Percentiles rank a stretch among this genome's conserved stretches.
These are phyloP conservation scores for Potentilla sterilis DNA, from an alignment of 306 rosid genomes.

Conservation along the genomic window DNA sequence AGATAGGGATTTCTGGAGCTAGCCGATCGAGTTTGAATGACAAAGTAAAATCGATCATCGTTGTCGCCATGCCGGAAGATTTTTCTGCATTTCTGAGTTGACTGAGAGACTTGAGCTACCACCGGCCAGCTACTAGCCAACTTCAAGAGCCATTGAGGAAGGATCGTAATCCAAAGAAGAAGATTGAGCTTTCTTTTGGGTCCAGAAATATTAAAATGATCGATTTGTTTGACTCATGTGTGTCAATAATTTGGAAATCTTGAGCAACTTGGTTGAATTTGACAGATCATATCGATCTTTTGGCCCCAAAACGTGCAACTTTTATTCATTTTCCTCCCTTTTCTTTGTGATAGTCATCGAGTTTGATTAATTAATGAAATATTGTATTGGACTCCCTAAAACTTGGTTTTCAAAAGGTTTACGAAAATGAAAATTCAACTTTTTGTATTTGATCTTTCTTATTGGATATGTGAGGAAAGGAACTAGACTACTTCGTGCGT, in stretches of 20 bases:
- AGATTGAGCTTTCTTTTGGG: constrained; percentile 5
- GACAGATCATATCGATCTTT: not conserved
- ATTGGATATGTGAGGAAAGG: not conserved
- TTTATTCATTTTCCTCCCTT: not conserved
- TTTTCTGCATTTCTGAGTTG: not conserved
- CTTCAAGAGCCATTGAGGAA: not conserved
- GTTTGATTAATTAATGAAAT: not conserved
- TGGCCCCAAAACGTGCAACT: constrained; percentile 6
- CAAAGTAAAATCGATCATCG: not conserved
- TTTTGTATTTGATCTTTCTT: not conserved
- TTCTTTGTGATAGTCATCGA: not conserved
- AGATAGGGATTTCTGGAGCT: not conserved
- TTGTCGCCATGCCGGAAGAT: not conserved
- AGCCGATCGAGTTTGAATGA: too few species aligned
- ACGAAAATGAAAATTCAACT: not conserved
- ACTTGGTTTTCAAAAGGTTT: not conserved
- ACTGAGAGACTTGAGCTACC: not conserved
- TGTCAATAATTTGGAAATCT: constrained; percentile 6
- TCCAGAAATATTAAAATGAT: not conserved
- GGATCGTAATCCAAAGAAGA: constrained; percentile 13
- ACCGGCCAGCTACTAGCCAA: not conserved
- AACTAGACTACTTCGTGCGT: not conserved
- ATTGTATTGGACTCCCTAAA: not conserved
- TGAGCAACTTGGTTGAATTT: not conserved
- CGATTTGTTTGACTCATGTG: constrained; percentile 18